Evolutionary conservation across 306 rosid genomes (phyloP), one percentile per base, ranked within the genome.

Genomic region (Delonix regia): DNA sequence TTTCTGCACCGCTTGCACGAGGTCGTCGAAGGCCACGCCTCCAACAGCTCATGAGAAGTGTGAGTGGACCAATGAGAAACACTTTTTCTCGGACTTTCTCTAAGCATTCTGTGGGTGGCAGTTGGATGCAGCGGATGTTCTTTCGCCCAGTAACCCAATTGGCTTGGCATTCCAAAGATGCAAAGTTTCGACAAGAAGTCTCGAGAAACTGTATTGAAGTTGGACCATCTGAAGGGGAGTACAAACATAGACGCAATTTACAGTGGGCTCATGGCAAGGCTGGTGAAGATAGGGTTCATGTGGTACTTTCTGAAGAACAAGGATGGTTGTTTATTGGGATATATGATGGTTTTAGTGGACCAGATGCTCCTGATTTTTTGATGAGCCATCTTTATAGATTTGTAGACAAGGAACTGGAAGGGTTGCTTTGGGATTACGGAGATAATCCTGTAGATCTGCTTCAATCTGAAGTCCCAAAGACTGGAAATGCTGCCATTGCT

Each of bases 191-290:
- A 16, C 59, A 81, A 1, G 91, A 85, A 48, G 85, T 81, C n/a
- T 56, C 85, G 9, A 78, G 84, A 39, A 85, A 80, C 84, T 79
- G 69, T 55, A 33, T 55, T 71, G 88, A 83, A 27, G 81, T 80
- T 36, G 87, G 87, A 19, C 76, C 83, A 3, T 81, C 83, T 3
- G 90, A 89, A 21, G 74, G 68, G 81, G 93, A 85, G 83, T 81
- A 79, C 68, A 85, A 80, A 64, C 85, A 84, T 64, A 75, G 81
- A 41, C 88, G 83, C 53, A 87, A 87, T 78, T 82, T 89, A 86
- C 93, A 89, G 86, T 89, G 93, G 93, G 93, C 93, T 74, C 93
- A 87, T 51, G 93, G 93, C 56, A 89, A 89, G 83, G 94, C 94
- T 42, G 94, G 94, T 36, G 94, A 90, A 81, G 94, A 90, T 67